phyloP scores from a whole-genome alignment of 2,329 filamentous ascomycete species.

The Penicillium sclerotigenum region DNA sequence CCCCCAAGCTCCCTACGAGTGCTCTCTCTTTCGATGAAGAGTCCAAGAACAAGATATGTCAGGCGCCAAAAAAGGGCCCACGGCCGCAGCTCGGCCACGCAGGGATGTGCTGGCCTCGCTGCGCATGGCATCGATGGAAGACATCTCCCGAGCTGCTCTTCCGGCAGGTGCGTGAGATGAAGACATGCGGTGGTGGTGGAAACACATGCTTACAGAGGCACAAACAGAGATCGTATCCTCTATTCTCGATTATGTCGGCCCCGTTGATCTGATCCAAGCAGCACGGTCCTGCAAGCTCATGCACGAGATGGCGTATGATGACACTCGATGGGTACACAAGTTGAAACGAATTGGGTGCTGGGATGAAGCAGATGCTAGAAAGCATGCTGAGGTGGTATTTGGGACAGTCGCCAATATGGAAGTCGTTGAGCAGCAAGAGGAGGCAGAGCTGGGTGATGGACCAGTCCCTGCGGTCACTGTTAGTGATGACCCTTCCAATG shows the following conservation, averaged over 20 bases:
- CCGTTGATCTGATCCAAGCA: slow-evolving; percentile 79
- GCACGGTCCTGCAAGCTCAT: slow-evolving; percentile 80
- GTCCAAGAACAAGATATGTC: slow-evolving; percentile 40
- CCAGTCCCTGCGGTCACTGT: slow-evolving; percentile 15
- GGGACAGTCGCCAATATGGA: slow-evolving; percentile 30
- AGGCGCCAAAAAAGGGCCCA: slow-evolving; percentile 47
- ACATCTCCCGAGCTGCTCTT: slow-evolving; percentile 71
- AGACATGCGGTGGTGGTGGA: neutral
- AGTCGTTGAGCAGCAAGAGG: slow-evolving; percentile 28
- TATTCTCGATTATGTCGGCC: slow-evolving; percentile 84
- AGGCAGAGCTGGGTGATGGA: slow-evolving; percentile 16
- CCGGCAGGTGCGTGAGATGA: slow-evolving; percentile 65
- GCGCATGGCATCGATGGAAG: slow-evolving; percentile 70
- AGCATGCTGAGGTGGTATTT: slow-evolving; percentile 69
- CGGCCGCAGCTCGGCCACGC: slow-evolving; percentile 35
- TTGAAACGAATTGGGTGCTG: slow-evolving; percentile 85
- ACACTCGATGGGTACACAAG: slow-evolving; percentile 87
- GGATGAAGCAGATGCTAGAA: slow-evolving; percentile 83
- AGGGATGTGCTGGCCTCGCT: slow-evolving; percentile 69
- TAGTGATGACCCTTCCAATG: slow-evolving; percentile 17
- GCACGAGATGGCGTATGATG: slow-evolving; percentile 98
- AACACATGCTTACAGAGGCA: slow-evolving; percentile 21
- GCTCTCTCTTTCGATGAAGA: slow-evolving; percentile 27
- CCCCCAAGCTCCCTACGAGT: slow-evolving; percentile 2
- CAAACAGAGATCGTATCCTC: slow-evolving; percentile 74